Evolutionary conservation across 495 filamentous ascomycete genomes (phyloP).

Genomic region (Penicillium pancosmium): DNA sequence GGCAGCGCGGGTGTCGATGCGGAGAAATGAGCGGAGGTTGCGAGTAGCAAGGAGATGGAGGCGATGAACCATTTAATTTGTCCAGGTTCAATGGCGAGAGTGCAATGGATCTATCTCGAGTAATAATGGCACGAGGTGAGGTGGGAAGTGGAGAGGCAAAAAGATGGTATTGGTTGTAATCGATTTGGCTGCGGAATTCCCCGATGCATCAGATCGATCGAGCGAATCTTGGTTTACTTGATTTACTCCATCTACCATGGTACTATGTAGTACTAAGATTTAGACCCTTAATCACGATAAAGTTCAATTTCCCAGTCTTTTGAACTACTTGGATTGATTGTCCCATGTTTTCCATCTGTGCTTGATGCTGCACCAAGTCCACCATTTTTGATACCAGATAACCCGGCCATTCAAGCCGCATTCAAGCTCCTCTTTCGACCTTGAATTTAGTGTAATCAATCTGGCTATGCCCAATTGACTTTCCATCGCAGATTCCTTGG

Average conservation of each 20-base stretch:
- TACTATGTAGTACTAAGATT: no score
- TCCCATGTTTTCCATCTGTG: no score
- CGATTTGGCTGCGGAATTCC: neutral
- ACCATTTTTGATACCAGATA: no score
- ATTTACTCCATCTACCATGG: no score
- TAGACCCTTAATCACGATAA: no score
- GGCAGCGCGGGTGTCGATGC: slow-evolving; percentile 16
- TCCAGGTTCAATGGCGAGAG: no score
- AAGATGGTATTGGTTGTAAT: neutral
- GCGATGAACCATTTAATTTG: slow-evolving; percentile 6
- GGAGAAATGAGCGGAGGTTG: slow-evolving; percentile 22
- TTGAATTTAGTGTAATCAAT: neutral
- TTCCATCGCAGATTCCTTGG: neutral
- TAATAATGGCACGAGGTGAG: neutral
- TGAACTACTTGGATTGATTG: no score
- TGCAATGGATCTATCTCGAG: no score
- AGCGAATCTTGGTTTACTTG: neutral
- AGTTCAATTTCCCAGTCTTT: no score
- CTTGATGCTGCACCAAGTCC: no score
- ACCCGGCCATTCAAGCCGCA: no score
- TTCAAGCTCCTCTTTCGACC: no score
- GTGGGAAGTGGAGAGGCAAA: neutral
- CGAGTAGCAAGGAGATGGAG: neutral
- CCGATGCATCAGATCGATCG: neutral
- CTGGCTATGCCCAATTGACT: neutral